Evolutionary conservation across 108 stramenopile genomes (phyloP), one percentile per base, ranked within the genome.

Genomic region (Thalassiosira profunda): DNA sequence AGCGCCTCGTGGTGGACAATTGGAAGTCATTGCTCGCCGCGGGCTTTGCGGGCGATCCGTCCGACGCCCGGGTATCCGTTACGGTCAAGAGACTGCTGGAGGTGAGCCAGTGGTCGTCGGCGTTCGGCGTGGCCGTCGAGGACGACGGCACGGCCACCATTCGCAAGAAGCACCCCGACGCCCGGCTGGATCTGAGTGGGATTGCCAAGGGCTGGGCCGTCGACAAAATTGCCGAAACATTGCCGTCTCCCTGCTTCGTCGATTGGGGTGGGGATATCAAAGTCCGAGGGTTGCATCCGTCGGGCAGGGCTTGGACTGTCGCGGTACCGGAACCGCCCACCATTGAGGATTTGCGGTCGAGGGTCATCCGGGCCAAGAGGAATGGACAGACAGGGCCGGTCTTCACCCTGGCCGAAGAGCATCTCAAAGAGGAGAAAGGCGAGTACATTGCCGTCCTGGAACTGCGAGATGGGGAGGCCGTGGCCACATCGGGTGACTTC

Each of bases 261-360:
- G 82, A 83, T 20, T 83, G 82, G 82, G 82, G 74, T 26, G 82
- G 82, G 1, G 82, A 83, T 38, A 57, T 83, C 26, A 78, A 78
- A 37, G 82, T 83, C 37, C n/a, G 45, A 26, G 82, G 82, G 18
- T 34, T 33, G 21, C 82, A 83, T 55, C 72, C 82, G 14, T 41
- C 38, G 14, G 82, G 82, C 33, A 58, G 72, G 8, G 40, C 48
- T 14, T 83, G 82, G 82, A 28, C 24, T 4, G 82, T 83, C 18
- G 72, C 72, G 30, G 67, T 83, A n/a, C 44, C 55, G 5, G 75
- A 83, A 53, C 82, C 82, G 3, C 82, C 76, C 20, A 74, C n/a
- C 12, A 54, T 76, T 54, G n/a, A 37, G 14, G 67, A 69, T 14
- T 28, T 74, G 57, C 40, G 31, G 15, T 10, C 17, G 41, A 67